phyloP scores from a whole-genome alignment of 2,329 filamentous ascomycete species.

The Rhynchosporium secalis region DNA sequence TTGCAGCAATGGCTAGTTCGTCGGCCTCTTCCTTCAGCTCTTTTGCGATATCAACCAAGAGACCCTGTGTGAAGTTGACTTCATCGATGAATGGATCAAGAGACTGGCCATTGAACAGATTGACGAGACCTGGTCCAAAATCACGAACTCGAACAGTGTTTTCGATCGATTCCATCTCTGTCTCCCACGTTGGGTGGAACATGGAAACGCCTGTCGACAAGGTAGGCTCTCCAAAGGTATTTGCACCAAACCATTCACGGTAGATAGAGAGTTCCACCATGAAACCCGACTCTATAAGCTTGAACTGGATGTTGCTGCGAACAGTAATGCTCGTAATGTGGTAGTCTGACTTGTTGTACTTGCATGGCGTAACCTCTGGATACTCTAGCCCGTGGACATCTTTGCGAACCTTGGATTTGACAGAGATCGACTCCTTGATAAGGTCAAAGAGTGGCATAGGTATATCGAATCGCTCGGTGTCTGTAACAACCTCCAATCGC shows the following conservation, averaged over 20 bases:
- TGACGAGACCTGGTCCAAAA: slow-evolving; percentile 30
- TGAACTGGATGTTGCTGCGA: slow-evolving; percentile 34
- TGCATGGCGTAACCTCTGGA: slow-evolving; percentile 26
- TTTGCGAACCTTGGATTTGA: slow-evolving; percentile 19
- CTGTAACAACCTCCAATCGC: slow-evolving; percentile 37
- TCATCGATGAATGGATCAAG: slow-evolving; percentile 30
- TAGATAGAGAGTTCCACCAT: slow-evolving; percentile 38
- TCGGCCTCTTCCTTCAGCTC: neutral
- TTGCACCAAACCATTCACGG: slow-evolving; percentile 31
- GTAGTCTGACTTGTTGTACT: slow-evolving; percentile 12
- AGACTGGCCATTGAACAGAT: slow-evolving; percentile 29
- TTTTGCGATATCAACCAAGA: slow-evolving; percentile 15
- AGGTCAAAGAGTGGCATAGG: slow-evolving; percentile 25
- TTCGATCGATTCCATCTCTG: slow-evolving; percentile 33
- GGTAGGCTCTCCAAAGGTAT: slow-evolving; percentile 30
- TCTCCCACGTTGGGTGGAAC: slow-evolving; percentile 37
- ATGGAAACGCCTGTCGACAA: slow-evolving; percentile 34
- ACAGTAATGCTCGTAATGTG: slow-evolving; percentile 29
- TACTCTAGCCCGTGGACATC: slow-evolving; percentile 34
- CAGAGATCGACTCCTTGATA: slow-evolving; percentile 28
- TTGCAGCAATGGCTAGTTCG: neutral
- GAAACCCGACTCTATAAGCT: slow-evolving; percentile 29
- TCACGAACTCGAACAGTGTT: slow-evolving; percentile 26
- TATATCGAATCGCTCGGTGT: slow-evolving; percentile 26
- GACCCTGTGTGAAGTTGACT: slow-evolving; percentile 26